Evolutionary conservation across 768 basidiomycete genomes (phyloP), one percentile per base, ranked within the genome.

Genomic region (Macrocybe gigantea): DNA sequence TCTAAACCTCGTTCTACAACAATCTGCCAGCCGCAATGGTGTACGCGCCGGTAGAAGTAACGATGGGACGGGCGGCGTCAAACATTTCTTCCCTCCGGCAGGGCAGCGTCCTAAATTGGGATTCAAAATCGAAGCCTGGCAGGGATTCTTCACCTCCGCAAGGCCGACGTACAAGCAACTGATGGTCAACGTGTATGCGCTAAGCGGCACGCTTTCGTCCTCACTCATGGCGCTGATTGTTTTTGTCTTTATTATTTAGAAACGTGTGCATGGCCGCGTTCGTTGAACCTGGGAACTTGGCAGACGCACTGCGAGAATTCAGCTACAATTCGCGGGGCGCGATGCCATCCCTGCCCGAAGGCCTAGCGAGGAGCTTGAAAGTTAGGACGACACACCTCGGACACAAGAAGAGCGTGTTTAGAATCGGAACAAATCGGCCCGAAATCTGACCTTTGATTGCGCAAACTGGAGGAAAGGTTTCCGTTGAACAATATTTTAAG

Each of bases 401-500:
- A 0, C 77, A 81, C 57, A 76, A 63, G 49, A 85, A 80, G 55
- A 64, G 76, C 5, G 55, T 82, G 29, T 68, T 64, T 47, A 61
- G 53, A 29, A 67, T 78, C 33, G 60, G 60, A 12, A 48, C 56
- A 6, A 58, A 7, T 64, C 69, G 1, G 71, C 81, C 0, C 62
- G 62, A 9, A 60, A 66, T 15, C 69, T 70, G 0, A 59, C 48
- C 7, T 85, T 85, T 53, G 52, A 66, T 5, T 79, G 75, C 47
- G 68, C 71, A 7, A 83, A 55, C 57, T 73, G 33, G 78, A 0
- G 76, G 76, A 2, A 63, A 49, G 32, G 67, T 86, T 8, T 74
- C 79, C 0, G 81, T 91, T 2, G 77, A 81, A 52, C 57, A 79
- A 1, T 90, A 80, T 56, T 89, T 88, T 60, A 56, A 64, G 34